Conservation (phyloP, 2,329 filamentous ascomycete species). For the Tolypocladium ophioglossoides region DNA sequence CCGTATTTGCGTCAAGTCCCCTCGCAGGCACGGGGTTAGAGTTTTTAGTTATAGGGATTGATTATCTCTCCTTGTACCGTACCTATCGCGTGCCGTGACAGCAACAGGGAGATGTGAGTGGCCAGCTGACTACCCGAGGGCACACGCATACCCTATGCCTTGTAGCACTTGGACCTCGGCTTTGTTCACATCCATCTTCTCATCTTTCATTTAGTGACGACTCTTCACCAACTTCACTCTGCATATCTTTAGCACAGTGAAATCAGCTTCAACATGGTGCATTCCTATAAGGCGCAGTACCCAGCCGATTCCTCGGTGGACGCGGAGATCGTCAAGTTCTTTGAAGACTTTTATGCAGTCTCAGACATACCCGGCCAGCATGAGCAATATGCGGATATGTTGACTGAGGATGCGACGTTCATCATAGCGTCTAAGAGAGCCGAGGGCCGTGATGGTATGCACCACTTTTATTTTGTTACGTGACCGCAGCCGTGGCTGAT, state of each 20-base stretch:
- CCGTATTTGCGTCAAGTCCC: no score
- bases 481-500: neutral
- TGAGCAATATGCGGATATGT: constrained; percentile 16
- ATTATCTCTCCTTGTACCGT: neutral
- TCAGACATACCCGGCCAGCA: constrained; percentile 19
- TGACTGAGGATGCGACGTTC: constrained; percentile 18
- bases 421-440: constrained; percentile 16
- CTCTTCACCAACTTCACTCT: no score
- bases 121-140: neutral
- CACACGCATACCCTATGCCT: neutral
- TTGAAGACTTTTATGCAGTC: constrained; percentile 17
- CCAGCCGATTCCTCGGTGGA: constrained; percentile 9
- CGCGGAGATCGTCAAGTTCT: constrained; percentile 13
- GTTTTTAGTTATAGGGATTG: neutral
- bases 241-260: neutral
- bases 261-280: neutral
- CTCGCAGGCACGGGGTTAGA: no score
- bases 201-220: neutral
- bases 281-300: constrained; percentile 10
- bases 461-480: neutral
- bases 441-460: constrained; percentile 14
- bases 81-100: neutral
- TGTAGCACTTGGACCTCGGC: neutral
- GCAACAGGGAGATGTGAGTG: neutral
- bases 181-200: neutral